phyloP scores from a whole-genome alignment of 2,329 filamentous ascomycete genomes.

The Mycocentrospora acerina region DNA sequence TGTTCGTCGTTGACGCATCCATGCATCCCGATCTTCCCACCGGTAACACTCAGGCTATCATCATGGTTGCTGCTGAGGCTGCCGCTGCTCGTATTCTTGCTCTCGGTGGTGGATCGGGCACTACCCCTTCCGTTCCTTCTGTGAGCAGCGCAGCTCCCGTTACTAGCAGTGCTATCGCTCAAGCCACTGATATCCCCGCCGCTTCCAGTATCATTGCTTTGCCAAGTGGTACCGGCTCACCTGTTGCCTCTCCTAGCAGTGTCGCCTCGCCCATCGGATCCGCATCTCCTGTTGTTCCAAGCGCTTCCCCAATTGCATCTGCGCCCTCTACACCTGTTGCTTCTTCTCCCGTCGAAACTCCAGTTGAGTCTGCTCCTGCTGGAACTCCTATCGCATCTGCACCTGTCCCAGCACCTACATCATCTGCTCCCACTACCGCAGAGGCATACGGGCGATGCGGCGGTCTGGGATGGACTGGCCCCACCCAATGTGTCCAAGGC shows the following conservation, averaged over 20 bases:
- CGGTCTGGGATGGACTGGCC: constrained; percentile 43
- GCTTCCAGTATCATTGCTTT: constrained; percentile 3
- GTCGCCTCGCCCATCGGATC: constrained; percentile 14
- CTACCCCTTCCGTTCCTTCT: constrained; percentile 3
- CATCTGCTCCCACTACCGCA: constrained; percentile 3
- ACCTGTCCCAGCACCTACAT: constrained; percentile 1
- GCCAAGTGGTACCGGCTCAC: background rate
- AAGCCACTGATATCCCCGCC: background rate
- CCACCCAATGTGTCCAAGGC: constrained; percentile 44
- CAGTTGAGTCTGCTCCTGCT: constrained; percentile 6
- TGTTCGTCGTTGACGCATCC: constrained; percentile 50
- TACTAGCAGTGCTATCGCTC: constrained; percentile 2
- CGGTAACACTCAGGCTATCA: constrained; percentile 66
- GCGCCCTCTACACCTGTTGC: constrained; percentile 4
- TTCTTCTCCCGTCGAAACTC: constrained; percentile 4
- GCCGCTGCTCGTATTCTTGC: constrained; percentile 57
- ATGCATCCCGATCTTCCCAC: constrained; percentile 67
- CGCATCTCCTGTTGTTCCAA: constrained; percentile 4
- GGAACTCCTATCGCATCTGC: constrained; percentile 3
- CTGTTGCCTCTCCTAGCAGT: background rate
- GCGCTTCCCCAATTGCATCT: constrained; percentile 8
- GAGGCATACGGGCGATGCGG: constrained; percentile 47
- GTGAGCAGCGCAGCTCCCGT: constrained; percentile 5
- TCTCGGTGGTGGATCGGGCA: constrained; percentile 30
- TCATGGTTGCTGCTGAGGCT: constrained; percentile 65